Conservation (phyloP, 306 rosid species). For the Vigna reflexopilosa region DNA sequence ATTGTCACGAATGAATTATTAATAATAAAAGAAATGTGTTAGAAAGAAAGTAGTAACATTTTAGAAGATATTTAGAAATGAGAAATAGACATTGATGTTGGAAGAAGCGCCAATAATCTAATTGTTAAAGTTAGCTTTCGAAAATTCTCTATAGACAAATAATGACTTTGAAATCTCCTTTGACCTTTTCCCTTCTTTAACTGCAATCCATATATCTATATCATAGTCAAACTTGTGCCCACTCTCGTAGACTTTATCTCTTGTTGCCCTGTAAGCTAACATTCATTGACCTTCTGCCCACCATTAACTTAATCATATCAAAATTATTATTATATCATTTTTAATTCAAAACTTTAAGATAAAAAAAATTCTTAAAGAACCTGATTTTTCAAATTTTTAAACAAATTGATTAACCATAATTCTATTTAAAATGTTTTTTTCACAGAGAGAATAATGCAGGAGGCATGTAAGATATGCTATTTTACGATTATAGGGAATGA, state of each 20-base stretch:
- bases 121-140: conserved; percentile 14
- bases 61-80: background rate
- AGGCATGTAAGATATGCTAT: too few relatives aligned
- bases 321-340: too few relatives aligned
- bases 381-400: too few relatives aligned
- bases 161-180: conserved; percentile 31
- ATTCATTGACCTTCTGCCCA: background rate
- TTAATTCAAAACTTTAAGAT: too few relatives aligned
- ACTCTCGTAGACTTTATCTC: conserved; percentile 53
- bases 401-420: too few relatives aligned
- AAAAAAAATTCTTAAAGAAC: too few relatives aligned
- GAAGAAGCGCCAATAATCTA: background rate
- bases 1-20: background rate
- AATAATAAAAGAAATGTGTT: background rate
- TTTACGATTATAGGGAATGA: too few relatives aligned
- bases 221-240: conserved; percentile 62
- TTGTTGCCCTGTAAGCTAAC: conserved; percentile 23
- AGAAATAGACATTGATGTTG: background rate
- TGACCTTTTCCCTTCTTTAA: conserved; percentile 38
- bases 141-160: conserved; percentile 4
- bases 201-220: background rate
- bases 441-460: too few relatives aligned
- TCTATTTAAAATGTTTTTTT: too few relatives aligned
- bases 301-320: too few relatives aligned
- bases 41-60: background rate